Conservation (phyloP, 352 stramenopile species). For the Phytophthora pinifolia region DNA sequence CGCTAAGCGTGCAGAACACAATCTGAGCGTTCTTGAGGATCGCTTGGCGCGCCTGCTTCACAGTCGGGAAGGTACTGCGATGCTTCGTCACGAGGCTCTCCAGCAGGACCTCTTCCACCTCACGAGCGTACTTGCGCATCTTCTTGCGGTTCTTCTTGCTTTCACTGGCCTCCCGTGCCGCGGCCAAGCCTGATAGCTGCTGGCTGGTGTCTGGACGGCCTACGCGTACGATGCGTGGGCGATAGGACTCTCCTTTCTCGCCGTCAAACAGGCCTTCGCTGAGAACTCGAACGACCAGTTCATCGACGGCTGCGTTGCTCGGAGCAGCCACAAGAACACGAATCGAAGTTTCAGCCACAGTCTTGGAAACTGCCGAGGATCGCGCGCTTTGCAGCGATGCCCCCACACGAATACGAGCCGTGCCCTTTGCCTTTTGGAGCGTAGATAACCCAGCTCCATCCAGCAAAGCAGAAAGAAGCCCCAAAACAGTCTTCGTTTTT, state of each 20-base stretch:
- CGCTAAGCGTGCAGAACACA: slow-evolving; percentile 86
- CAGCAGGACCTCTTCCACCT: slow-evolving; percentile 72
- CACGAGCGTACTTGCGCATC: slow-evolving; percentile 68
- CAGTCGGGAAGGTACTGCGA: slow-evolving; percentile 51
- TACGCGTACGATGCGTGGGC: slow-evolving; percentile 71
- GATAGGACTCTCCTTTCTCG: slow-evolving; percentile 45
- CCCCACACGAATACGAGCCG: slow-evolving; percentile 67
- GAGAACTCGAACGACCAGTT: slow-evolving; percentile 69
- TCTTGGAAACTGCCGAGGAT: slow-evolving; percentile 38
- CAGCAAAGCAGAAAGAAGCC: slow-evolving; percentile 70
- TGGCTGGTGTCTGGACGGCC: slow-evolving; percentile 59
- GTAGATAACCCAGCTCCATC: slow-evolving; percentile 59
- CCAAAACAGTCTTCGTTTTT: slow-evolving; percentile 85
- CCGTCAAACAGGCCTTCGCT: slow-evolving; percentile 65
- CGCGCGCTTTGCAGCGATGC: slow-evolving; percentile 52
- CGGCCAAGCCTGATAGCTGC: slow-evolving; percentile 29
- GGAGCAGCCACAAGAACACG: slow-evolving; percentile 75
- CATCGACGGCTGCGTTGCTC: slow-evolving; percentile 81
- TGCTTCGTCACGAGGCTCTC: slow-evolving; percentile 70
- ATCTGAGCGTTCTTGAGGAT: slow-evolving; percentile 80
- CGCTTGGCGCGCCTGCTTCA: slow-evolving; percentile 57
- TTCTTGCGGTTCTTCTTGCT: slow-evolving; percentile 61
- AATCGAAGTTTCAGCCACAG: slow-evolving; percentile 58
- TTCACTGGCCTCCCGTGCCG: slow-evolving; percentile 25
- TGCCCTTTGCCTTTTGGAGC: slow-evolving; percentile 48